Evolutionary conservation across 1,139 yeast species (phyloP).

Genomic region (Geotrichum fermentans): DNA sequence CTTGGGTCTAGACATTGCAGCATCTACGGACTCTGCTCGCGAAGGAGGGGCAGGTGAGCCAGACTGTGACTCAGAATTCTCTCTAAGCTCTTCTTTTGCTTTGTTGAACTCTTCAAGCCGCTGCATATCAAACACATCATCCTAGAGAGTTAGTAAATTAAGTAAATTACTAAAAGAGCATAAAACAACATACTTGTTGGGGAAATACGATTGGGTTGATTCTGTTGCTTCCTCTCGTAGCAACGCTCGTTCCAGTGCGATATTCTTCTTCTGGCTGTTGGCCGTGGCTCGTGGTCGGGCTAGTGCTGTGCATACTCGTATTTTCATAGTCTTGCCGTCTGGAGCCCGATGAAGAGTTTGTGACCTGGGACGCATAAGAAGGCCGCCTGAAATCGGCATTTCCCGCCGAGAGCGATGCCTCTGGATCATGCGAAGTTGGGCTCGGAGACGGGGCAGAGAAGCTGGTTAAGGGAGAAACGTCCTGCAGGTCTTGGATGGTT

Average conservation of each 20-base stretch:
- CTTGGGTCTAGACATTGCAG: not conserved
- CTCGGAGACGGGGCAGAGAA: constrained; percentile 16
- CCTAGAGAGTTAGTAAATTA: not conserved
- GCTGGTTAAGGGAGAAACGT: constrained; percentile 17
- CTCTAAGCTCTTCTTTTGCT: not conserved
- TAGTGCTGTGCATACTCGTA: not conserved
- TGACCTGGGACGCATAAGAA: constrained; percentile 23
- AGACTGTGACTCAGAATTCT: not conserved
- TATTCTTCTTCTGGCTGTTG: not conserved
- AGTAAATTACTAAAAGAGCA: not conserved
- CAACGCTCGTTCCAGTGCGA: not conserved
- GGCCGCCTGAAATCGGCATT: constrained; percentile 22
- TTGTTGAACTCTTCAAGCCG: constrained; percentile 1
- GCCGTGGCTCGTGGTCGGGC: not conserved
- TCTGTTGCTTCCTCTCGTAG: not conserved
- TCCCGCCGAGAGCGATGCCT: not conserved
- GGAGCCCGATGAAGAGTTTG: constrained; percentile 17
- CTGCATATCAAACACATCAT: constrained; percentile 13
- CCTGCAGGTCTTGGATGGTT: constrained; percentile 11
- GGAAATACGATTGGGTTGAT: constrained; percentile 11
- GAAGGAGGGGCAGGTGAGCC: not conserved
- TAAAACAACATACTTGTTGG: constrained; percentile 7
- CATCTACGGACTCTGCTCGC: constrained; percentile 2
- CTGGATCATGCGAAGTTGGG: not conserved
- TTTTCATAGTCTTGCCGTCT: not conserved